Base-by-base conservation (phyloP, 257 asterid genomes). In the Fraxinus excelsior region DNA sequence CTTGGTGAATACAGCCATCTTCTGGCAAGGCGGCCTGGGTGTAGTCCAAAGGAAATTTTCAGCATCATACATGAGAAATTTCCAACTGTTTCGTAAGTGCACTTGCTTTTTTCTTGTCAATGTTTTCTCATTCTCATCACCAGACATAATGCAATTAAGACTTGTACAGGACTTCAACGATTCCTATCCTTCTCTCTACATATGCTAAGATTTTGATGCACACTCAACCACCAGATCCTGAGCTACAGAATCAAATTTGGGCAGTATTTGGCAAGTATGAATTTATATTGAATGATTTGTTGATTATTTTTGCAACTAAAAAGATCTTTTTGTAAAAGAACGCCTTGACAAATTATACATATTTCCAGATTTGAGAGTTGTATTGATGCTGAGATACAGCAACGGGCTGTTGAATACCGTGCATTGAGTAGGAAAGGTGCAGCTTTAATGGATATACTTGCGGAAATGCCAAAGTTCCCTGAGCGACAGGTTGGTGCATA, bases 1-100 rank as follows among this genome's bases (percentile, higher is more conserved):
- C 98, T 94, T 84, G 98, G 98, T 82, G 98, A 94, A 82, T 94
- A 94, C 84, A 80, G 97, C 73, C 98, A 94, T 89, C 97, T 92
- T 87, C 92, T 94, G 78, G 88, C 92, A 71, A 88, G 97, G 84
- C 92, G 98, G 76, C 98, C 97, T 71, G 97, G 97, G 72, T 92
- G 93, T 86, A 84, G 90, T 84, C 97, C 97, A 25, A 92, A 83
- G 82, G 98, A 94, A 85, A 87, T 94, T 82, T 94, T 94, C 84
- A 75, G 82, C 81, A 67, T 90, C 82, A 86, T 94, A 84, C 92
- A 94, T 18, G 98, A 92, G 91, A 94, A 94, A 90, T 94, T 90
- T 80, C 98, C 98, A 75, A 85, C 97, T 78, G 97, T 94, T 72
- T 85, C 96, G 98, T 94, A 87, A 89, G 97, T 80, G 70, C 87